Evolutionary conservation across 2,329 filamentous ascomycete genomes (phyloP), one percentile per base, ranked within the genome.

Genomic region (Alternaria sp.): DNA sequence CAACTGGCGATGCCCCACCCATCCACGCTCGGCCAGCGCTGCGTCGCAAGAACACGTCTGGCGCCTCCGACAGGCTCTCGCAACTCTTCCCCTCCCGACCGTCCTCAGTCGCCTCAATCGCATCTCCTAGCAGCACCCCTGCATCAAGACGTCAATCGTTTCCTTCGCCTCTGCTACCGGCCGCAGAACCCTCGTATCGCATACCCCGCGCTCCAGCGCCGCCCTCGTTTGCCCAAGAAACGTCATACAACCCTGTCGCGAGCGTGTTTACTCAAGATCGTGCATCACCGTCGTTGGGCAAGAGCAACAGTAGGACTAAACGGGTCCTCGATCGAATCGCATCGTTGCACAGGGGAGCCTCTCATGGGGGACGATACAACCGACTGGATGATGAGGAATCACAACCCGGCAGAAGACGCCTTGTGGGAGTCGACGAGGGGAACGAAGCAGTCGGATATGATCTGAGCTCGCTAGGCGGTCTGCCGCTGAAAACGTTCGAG

Each of bases 51-150:
- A 73, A 69, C 26, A 78, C 74, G 1, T 77, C 76, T 6, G 73
- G 71, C 2, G 69, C 68, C 4, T 79, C 77, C 19, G 71, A 75
- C 49, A 71, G 75, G 50, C 71, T 80, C 7, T 77, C 77, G n/a
- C 75, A 77, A 57, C 69, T 79, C n/a, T 80, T 79, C 49, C 78
- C 76, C 13, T 78, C 77, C 13, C 72, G 74, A 12, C 74, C 75
- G 5, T 63, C 70, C 2, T 77, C 77, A 19, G 56, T 70, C 21
- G 71, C 70, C 1, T 75, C 77, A 4, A 62, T 68, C 19, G 72
- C 63, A 30, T 64, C 74, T 19, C 69, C 71, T 28, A 51, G 49
- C 12, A 66, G 65, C 7, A 59, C 65, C 25, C 64, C 65, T 19
- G 21, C 62, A 4, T 74, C 75, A 40, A 69, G 70, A 59, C 68